These are phyloP conservation scores for Trichoderma citrinoviride DNA, from an alignment of 2,329 filamentous ascomycete genomes.

Conservation along the genomic window DNA sequence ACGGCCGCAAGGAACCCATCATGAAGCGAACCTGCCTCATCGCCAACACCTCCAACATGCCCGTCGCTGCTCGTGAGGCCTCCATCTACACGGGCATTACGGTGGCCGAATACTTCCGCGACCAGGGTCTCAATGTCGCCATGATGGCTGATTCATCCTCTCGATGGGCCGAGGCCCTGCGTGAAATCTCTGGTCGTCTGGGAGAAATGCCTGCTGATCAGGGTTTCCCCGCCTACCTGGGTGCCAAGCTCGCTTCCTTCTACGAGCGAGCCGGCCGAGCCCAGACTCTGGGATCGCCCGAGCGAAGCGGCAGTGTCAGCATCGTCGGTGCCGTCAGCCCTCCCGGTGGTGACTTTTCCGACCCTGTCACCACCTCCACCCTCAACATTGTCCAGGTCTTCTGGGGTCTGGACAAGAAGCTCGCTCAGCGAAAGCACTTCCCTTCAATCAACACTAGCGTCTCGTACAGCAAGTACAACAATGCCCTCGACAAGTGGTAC, in stretches of 20 bases:
- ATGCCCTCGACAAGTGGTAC: slow-evolving; percentile 86
- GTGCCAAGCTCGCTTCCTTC: slow-evolving; percentile 96
- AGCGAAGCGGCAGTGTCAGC: slow-evolving; percentile 87
- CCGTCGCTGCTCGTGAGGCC: slow-evolving; percentile 94
- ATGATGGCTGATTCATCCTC: slow-evolving; percentile 99
- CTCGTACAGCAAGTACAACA: slow-evolving; percentile 97
- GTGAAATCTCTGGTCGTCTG: slow-evolving; percentile 97
- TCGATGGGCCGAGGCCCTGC: slow-evolving; percentile 96
- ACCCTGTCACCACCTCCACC: slow-evolving; percentile 91
- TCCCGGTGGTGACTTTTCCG: slow-evolving; percentile 97
- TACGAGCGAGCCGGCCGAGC: slow-evolving; percentile 97
- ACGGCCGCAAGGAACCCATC: slow-evolving; percentile 94
- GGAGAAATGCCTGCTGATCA: slow-evolving; percentile 99
- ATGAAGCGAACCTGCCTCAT: slow-evolving; percentile 99
- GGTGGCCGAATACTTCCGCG: slow-evolving; percentile 93
- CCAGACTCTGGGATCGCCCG: slow-evolving; percentile 80
- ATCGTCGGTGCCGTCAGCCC: slow-evolving; percentile 97
- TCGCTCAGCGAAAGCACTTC: slow-evolving; percentile 98
- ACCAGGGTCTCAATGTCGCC: slow-evolving; percentile 94
- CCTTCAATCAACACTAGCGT: slow-evolving; percentile 93
- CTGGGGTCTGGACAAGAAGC: slow-evolving; percentile 99
- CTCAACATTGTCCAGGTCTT: slow-evolving; percentile 98
- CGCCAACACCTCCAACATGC: slow-evolving; percentile 99
- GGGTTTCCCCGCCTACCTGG: slow-evolving; percentile 96
- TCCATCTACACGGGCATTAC: slow-evolving; percentile 98